These are phyloP conservation scores for Aspergillus transmontanensis DNA, from an alignment of 2,329 filamentous ascomycete species.

Conservation along the genomic window DNA sequence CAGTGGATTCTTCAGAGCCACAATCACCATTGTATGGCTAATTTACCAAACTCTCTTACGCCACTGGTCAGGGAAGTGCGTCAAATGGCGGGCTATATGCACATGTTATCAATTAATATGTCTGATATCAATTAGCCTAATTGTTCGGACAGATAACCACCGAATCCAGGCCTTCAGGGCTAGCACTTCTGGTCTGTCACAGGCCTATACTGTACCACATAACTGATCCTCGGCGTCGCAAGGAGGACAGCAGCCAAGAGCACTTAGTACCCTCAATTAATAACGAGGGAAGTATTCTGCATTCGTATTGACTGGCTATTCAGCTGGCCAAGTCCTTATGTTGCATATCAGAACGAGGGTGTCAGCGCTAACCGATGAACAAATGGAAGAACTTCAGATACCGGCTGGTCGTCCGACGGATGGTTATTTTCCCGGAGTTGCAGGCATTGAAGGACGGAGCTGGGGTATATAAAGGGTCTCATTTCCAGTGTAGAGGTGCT, in stretches of 20 bases:
- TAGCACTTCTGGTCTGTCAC: background rate
- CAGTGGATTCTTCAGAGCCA: background rate
- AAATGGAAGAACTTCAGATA: background rate
- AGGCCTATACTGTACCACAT: slow-evolving; percentile 1
- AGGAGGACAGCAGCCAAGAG: background rate
- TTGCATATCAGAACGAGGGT: background rate
- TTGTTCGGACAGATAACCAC: background rate
- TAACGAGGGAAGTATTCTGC: too few species aligned
- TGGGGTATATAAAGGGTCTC: slow-evolving; percentile 7
- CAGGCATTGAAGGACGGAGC: too few species aligned
- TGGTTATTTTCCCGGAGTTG: background rate
- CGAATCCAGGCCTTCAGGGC: background rate
- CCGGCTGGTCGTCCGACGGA: background rate
- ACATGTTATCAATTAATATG: background rate
- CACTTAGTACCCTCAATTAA: background rate
- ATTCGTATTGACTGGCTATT: background rate
- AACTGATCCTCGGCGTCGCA: background rate
- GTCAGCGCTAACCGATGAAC: background rate
- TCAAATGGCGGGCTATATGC: background rate
- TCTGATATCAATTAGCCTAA: background rate
- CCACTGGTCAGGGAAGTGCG: background rate
- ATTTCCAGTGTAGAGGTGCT: background rate
- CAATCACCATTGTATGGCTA: background rate
- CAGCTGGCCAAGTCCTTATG: background rate
- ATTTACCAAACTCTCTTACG: background rate